Evolutionary conservation across 2,329 filamentous ascomycete species (phyloP).

Genomic region (Lecanoromycetidae sp.): DNA sequence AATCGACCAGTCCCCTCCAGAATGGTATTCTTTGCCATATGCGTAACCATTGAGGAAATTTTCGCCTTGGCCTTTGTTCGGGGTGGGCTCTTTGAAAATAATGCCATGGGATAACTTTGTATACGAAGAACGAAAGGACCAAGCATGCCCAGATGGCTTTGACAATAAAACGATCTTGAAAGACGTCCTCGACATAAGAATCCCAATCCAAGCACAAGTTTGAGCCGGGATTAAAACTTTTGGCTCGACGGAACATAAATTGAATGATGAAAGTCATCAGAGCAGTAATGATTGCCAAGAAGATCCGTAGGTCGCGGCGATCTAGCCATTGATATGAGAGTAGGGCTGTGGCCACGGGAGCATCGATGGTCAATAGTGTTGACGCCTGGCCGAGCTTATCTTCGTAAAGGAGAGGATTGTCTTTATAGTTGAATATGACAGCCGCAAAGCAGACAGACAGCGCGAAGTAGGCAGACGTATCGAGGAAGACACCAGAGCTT

Average conservation of each 20-base stretch:
- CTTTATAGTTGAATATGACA: slow-evolving; percentile 1
- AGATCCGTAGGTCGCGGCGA: background rate
- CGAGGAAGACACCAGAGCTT: background rate
- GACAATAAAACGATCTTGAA: slow-evolving; percentile 1
- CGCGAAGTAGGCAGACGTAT: background rate
- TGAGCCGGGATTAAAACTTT: background rate
- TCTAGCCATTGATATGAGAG: background rate
- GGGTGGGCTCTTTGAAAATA: background rate
- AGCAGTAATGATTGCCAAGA: background rate
- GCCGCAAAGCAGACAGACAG: background rate
- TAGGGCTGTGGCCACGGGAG: background rate
- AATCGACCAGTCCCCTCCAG: background rate
- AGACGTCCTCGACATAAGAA: background rate
- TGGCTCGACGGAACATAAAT: background rate
- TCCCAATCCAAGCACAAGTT: background rate
- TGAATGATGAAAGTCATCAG: background rate
- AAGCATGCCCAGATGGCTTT: background rate
- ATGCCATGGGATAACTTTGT: background rate
- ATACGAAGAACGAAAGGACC: background rate
- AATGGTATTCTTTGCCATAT: background rate
- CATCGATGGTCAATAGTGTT: background rate
- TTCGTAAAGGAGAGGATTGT: background rate
- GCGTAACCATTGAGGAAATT: background rate
- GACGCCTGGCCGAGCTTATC: background rate
- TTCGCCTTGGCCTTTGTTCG: background rate